Percentiles rank a stretch among this genome's conserved stretches.
These are phyloP conservation scores for Kodamaea ohmeri DNA, from an alignment of 1,139 yeast genomes.

Conservation along the genomic window DNA sequence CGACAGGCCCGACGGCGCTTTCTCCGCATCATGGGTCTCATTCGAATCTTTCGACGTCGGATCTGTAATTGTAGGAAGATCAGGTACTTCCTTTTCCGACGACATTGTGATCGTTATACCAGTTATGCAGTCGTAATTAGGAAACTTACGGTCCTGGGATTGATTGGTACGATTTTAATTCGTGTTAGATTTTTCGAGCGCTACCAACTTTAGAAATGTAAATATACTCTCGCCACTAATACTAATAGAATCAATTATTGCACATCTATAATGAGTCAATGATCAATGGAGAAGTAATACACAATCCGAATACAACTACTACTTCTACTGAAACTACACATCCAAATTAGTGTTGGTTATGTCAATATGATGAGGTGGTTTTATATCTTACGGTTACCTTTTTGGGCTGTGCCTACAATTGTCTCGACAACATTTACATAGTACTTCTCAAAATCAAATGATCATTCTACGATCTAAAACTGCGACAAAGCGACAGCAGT, in stretches of 20 bases:
- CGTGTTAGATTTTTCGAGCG: slow-evolving; percentile 4
- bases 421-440: no score
- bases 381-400: no score
- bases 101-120: slow-evolving; percentile 4
- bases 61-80: neutral
- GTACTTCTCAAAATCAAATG: neutral
- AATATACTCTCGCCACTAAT: no score
- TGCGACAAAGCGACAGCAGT: slow-evolving; percentile 95
- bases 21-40: neutral
- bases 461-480: slow-evolving; percentile 28
- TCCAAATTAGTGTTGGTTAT: no score
- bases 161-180: slow-evolving; percentile 4
- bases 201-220: neutral
- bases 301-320: no score
- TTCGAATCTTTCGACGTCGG: neutral
- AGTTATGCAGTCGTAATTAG: neutral
- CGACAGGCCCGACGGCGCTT: neutral
- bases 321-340: no score
- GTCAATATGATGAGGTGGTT: no score
- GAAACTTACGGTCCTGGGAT: neutral
- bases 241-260: no score
- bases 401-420: no score
- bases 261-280: no score
- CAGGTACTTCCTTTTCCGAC: slow-evolving; percentile 4
- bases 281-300: no score